Conservation (phyloP, 2,329 filamentous ascomycete species). For the Colletotrichum liriopes region DNA sequence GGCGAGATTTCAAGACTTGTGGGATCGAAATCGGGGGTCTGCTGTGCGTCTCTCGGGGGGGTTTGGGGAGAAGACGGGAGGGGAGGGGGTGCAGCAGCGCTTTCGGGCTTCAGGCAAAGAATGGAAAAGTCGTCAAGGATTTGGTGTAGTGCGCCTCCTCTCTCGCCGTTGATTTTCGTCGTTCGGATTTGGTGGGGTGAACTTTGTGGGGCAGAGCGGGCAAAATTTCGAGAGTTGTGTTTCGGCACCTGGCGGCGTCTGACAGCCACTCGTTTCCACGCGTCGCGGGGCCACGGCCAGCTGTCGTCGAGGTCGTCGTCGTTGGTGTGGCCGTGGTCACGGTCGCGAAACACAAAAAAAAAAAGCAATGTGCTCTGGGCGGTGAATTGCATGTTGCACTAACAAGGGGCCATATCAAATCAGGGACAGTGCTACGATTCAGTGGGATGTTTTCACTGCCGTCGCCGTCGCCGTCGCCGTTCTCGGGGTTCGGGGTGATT, state of each 20-base stretch:
- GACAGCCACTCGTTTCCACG: constrained; percentile 33
- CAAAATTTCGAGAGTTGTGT: constrained; percentile 41
- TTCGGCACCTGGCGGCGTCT: constrained; percentile 29
- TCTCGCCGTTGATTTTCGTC: constrained; percentile 43
- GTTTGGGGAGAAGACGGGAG: constrained; percentile 19
- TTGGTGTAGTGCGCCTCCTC: constrained; percentile 42
- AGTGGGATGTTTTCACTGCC: too few relatives aligned
- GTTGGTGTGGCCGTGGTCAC: neutral
- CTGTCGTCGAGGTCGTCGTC: neutral
- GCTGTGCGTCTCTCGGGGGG: constrained; percentile 19
- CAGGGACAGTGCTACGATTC: neutral
- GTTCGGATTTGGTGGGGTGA: constrained; percentile 45
- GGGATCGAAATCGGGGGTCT: constrained; percentile 17
- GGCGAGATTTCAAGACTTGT: constrained; percentile 10
- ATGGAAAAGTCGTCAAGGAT: constrained; percentile 43
- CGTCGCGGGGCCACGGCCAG: constrained; percentile 31
- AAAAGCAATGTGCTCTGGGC: neutral
- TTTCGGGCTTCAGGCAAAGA: constrained; percentile 36
- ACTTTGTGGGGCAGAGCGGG: constrained; percentile 45
- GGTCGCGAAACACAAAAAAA: neutral
- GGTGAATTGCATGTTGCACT: neutral
- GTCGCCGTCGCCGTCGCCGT: too few relatives aligned
- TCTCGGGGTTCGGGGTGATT: neutral
- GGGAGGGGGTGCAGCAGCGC: constrained; percentile 36
- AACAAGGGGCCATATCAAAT: neutral